Percentiles rank a stretch among this genome's conserved stretches.
phyloP scores from a whole-genome alignment of 805 yeast species.

The Kurtzmaniella cleridarum region DNA sequence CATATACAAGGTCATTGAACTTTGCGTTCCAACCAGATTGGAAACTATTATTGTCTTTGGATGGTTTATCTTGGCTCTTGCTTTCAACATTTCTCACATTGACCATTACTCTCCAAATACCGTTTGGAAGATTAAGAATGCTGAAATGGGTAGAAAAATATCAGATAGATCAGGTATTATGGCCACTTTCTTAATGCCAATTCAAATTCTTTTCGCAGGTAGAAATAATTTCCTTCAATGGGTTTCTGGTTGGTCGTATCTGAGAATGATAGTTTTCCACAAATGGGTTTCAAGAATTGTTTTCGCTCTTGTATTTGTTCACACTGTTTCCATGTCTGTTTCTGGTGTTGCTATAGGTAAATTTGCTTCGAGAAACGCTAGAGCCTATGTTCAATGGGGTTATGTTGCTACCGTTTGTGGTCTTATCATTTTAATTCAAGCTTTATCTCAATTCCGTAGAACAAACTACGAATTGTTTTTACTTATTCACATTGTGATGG shows the following conservation, averaged over 20 bases:
- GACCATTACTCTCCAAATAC: conserved; percentile 20
- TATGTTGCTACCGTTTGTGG: conserved; percentile 21
- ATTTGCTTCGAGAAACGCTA: conserved; percentile 23
- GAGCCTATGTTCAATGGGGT: conserved; percentile 30
- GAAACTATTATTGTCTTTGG: conserved; percentile 40
- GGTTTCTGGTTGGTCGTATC: conserved; percentile 57
- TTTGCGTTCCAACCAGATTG: conserved; percentile 47
- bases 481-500: conserved; percentile 19
- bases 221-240: conserved; percentile 64
- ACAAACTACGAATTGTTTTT: conserved; percentile 50
- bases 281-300: conserved; percentile 57
- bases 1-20: conserved; percentile 10
- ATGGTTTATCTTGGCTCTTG: conserved; percentile 31
- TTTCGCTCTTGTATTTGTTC: conserved; percentile 47
- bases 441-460: conserved; percentile 52
- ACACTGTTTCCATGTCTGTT: conserved; percentile 52
- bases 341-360: conserved; percentile 34
- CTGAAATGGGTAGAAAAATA: conserved; percentile 36
- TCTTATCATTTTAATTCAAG: conserved; percentile 18
- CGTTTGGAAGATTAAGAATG: conserved; percentile 15
- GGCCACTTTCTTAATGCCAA: conserved; percentile 50
- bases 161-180: conserved; percentile 53
- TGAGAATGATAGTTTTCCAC: conserved; percentile 60
- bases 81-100: conserved; percentile 21
- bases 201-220: conserved; percentile 59